A percentile compares a stretch with the other conserved stretches of the same genome.
Conservation (phyloP, 1,284 basidiomycete genomes). For the Omphalotus olearius region DNA sequence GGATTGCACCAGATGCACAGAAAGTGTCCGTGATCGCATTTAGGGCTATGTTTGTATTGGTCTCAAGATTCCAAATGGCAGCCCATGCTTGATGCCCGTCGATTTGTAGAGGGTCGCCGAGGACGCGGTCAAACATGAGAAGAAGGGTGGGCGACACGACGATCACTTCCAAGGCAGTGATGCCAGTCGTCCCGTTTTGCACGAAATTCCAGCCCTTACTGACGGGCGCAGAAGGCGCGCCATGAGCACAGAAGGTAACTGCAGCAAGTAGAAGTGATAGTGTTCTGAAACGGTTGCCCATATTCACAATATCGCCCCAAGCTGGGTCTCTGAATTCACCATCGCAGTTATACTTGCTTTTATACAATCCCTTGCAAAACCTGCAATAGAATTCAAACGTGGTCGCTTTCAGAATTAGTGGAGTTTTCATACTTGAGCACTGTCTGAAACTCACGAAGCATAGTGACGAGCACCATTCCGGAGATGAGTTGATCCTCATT, state of each 20-base stretch:
- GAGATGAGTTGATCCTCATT: too few species aligned
- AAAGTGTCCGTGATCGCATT: constrained; percentile 45
- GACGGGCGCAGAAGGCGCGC: background rate
- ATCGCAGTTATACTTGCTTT: too few species aligned
- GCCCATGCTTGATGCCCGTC: constrained; percentile 43
- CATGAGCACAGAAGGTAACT: background rate
- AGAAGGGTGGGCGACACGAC: constrained; percentile 42
- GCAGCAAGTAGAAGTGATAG: background rate
- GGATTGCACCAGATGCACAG: constrained; percentile 45
- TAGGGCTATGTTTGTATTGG: constrained; percentile 35
- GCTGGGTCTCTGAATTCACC: too few species aligned
- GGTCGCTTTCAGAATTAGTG: too few species aligned
- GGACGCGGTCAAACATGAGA: constrained; percentile 42
- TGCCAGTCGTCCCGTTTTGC: constrained; percentile 38
- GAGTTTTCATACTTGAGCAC: too few species aligned
- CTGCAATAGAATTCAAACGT: too few species aligned
- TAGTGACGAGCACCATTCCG: too few species aligned
- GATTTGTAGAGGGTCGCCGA: constrained; percentile 40
- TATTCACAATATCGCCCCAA: too few species aligned
- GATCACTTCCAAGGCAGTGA: constrained; percentile 44
- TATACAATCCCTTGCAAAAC: too few species aligned
- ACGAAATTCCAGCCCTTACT: constrained; percentile 29
- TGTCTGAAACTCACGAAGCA: too few species aligned
- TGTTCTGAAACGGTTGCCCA: too few species aligned
- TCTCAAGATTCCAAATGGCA: constrained; percentile 39